Evolutionary conservation across 495 filamentous ascomycete species (phyloP), one percentile per base, ranked within the genome.

Genomic region (Chaetomium fimeti): DNA sequence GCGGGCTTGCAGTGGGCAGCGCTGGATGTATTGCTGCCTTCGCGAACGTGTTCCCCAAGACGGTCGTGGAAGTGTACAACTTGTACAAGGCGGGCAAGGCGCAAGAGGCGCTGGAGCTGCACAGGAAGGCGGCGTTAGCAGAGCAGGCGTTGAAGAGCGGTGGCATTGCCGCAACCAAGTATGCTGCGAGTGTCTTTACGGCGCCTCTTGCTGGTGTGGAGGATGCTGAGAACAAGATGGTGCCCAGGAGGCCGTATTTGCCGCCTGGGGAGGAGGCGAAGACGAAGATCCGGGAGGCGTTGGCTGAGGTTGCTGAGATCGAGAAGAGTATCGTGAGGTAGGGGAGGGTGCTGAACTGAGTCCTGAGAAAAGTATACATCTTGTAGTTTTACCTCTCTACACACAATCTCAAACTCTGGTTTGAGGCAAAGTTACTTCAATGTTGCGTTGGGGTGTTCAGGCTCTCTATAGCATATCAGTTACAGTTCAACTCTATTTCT

Each of bases 1-100:
- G 83, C 0, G 88, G 87, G 2, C 65, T 86, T 18, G 76, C 78
- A 9, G 84, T 84, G 1, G 87, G 87, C 3, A 83, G 80, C 5
- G 80, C 84, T 5, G 88, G 88, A 6, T 87, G 84, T 64, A 87
- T 89, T 65, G 82, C 85, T 3, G 88, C 85, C 5, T 88, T 89
- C 69, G 87, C 78, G 54, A 89, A 88, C 69, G 81, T 88, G 36
- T 86, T 88, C 56, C 88, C 87, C 5, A 82, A 80, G 68, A 79
- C 79, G 0, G 74, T 85, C 24, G 76, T 79, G 7, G 70, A 72
- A 56, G 76, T 88, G 12, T 89, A 85, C 73, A 72, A 80, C 4
- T 16, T 67, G 4, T 69, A 66, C 53, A 75, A 71, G 43, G 72
- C 74, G 28, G 81, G 84, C 13, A 81, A 79, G 67, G 67, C 74